Conservation (phyloP, 768 basidiomycete species). For the Favolaschia claudopus region DNA sequence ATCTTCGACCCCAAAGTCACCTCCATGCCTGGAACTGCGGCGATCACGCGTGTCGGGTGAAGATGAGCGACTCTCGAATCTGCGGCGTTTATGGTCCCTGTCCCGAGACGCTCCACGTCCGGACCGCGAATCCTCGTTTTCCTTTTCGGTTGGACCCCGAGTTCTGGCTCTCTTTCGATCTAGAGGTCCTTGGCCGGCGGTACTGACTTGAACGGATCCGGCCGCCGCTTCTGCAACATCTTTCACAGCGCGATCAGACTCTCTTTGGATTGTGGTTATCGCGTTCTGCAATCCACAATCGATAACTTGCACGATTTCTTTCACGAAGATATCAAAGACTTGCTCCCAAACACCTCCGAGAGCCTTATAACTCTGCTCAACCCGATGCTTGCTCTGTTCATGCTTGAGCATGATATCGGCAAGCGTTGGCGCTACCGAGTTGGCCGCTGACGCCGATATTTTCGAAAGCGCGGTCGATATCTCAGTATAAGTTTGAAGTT, state of each 20-base stretch:
- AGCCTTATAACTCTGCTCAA: conserved; percentile 46
- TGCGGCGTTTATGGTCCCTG: conserved; percentile 38
- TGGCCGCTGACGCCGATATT: conserved; percentile 50
- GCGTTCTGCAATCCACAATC: conserved; percentile 41
- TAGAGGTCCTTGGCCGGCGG: not conserved
- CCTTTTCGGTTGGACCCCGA: conserved; percentile 18
- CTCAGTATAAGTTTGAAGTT: conserved; percentile 56
- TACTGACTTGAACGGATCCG: conserved; percentile 12
- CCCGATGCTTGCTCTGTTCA: conserved; percentile 49
- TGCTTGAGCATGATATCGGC: conserved; percentile 53
- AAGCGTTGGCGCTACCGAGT: conserved; percentile 52
- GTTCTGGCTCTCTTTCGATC: conserved; percentile 23
- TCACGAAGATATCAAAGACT: conserved; percentile 49
- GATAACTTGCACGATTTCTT: conserved; percentile 49
- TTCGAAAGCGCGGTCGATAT: conserved; percentile 56
- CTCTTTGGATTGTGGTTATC: conserved; percentile 40
- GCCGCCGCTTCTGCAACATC: conserved; percentile 14
- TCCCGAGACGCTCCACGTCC: conserved; percentile 15
- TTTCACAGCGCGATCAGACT: conserved; percentile 31
- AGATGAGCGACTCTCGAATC: conserved; percentile 26
- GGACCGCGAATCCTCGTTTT: conserved; percentile 17
- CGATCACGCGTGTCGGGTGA: conserved; percentile 18
- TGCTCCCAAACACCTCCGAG: conserved; percentile 57
- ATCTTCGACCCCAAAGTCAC: conserved; percentile 35
- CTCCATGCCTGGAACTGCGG: conserved; percentile 1